Percentiles rank a stretch among this genome's conserved stretches.
These are phyloP conservation scores for Gossypium arboreum DNA, from an alignment of 345 rosid species.

Conservation along the genomic window DNA sequence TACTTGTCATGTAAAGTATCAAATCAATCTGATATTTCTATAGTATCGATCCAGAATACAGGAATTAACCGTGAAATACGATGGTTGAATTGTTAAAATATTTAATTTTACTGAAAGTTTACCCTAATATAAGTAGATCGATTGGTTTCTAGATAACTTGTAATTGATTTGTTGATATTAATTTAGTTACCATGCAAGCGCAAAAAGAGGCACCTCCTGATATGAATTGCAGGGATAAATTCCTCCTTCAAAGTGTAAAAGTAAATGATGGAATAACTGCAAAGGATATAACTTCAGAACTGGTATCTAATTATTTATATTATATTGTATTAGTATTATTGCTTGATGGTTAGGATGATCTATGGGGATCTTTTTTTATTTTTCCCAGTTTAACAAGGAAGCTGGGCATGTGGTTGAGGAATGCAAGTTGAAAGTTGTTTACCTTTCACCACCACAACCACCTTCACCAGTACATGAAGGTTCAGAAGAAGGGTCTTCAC, in stretches of 20 bases:
- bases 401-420: slow-evolving; percentile 68
- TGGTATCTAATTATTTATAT: slow-evolving; percentile 33
- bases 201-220: slow-evolving; percentile 71
- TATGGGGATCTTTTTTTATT: slow-evolving; percentile 2
- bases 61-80: no score
- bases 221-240: slow-evolving; percentile 79
- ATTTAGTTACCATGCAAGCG: slow-evolving; percentile 79
- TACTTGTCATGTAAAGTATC: no score
- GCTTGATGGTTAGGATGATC: slow-evolving; percentile 8
- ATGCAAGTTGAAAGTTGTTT: slow-evolving; percentile 65
- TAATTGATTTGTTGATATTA: not conserved
- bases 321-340: not conserved
- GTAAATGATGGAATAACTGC: slow-evolving; percentile 38
- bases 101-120: no score
- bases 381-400: slow-evolving; percentile 64
- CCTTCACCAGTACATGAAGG: slow-evolving; percentile 81
- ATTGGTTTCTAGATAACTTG: not conserved
- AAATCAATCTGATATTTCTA: no score
- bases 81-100: no score
- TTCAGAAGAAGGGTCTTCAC: slow-evolving; percentile 76
- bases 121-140: no score
- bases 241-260: slow-evolving; percentile 73
- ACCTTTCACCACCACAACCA: slow-evolving; percentile 68
- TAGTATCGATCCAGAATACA: no score
- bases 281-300: slow-evolving; percentile 66